These are phyloP conservation scores for Periglandula ipomoeae DNA, from an alignment of 2,329 filamentous ascomycete genomes.

Conservation along the genomic window DNA sequence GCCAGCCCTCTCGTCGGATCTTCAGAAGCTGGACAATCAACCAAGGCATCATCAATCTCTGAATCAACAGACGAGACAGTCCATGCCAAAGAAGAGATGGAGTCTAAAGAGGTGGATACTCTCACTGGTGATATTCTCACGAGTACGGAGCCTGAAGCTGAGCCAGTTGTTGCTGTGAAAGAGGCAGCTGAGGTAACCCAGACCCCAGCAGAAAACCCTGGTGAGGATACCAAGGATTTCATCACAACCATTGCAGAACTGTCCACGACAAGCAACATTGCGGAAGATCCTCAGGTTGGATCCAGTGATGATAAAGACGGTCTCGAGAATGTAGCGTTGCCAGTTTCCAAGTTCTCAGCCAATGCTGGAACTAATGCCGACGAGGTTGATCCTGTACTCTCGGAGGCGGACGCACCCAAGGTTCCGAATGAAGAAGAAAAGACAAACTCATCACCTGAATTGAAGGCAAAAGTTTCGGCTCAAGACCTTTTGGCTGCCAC, in stretches of 20 bases:
- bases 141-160: not conserved
- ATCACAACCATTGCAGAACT: not conserved
- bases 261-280: not conserved
- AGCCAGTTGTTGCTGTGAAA: not conserved
- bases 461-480: slow-evolving; percentile 18
- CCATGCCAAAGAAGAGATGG: slow-evolving; percentile 24
- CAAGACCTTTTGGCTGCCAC: slow-evolving; percentile 18
- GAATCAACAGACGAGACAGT: slow-evolving; percentile 54
- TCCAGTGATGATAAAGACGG: slow-evolving; percentile 8
- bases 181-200: not conserved
- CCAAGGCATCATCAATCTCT: slow-evolving; percentile 54
- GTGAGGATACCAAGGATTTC: not conserved
- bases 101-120: slow-evolving; percentile 9
- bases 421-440: slow-evolving; percentile 6
- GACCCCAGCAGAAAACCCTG: not conserved
- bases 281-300: not conserved
- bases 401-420: not conserved
- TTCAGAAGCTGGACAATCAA: slow-evolving; percentile 50
- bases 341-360: slow-evolving; percentile 13
- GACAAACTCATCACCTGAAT: slow-evolving; percentile 8
- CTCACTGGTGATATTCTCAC: not conserved
- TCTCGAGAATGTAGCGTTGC: slow-evolving; percentile 7
- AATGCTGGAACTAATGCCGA: slow-evolving; percentile 11
- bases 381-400: not conserved
- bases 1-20: slow-evolving; percentile 42